Percentiles rank a stretch among this genome's conserved stretches.
Evolutionary conservation across 2,329 filamentous ascomycete genomes (phyloP).

Genomic region (Aspergillus pseudoglaucus): DNA sequence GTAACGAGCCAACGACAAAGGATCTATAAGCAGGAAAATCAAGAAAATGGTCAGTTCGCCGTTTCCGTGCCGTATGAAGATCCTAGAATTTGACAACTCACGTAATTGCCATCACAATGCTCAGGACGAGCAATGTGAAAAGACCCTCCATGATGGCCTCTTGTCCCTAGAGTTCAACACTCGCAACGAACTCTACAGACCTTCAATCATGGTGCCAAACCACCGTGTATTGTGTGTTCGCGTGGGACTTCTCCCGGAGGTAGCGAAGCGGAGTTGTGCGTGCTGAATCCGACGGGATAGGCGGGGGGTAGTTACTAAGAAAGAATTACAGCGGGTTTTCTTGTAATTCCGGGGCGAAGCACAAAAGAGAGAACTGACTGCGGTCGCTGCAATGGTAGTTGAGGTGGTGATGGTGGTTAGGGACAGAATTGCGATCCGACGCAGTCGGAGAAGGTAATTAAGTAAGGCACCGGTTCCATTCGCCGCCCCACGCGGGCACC

Average conservation of each 20-base stretch:
- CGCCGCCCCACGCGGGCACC: not conserved
- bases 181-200: slow-evolving; percentile 19
- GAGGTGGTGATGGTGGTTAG: slow-evolving; percentile 14
- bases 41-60: no score
- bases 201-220: slow-evolving; percentile 20
- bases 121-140: slow-evolving; percentile 58
- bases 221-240: not conserved
- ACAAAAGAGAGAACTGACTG: not conserved
- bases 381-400: not conserved
- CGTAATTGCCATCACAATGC: slow-evolving; percentile 61
- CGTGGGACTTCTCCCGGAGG: not conserved
- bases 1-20: slow-evolving; percentile 85
- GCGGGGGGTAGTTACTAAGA: not conserved
- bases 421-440: slow-evolving; percentile 14
- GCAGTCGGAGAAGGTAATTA: slow-evolving; percentile 7
- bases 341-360: not conserved
- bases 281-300: not conserved
- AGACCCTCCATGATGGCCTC: slow-evolving; percentile 54
- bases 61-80: not conserved
- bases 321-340: not conserved
- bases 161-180: slow-evolving; percentile 19
- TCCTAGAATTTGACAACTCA: slow-evolving; percentile 31
- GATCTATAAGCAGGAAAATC: slow-evolving; percentile 53
- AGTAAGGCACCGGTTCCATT: not conserved
- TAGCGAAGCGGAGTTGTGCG: not conserved